phyloP scores from a whole-genome alignment of 2,329 filamentous ascomycete species.

The Triangularia verruculosa region DNA sequence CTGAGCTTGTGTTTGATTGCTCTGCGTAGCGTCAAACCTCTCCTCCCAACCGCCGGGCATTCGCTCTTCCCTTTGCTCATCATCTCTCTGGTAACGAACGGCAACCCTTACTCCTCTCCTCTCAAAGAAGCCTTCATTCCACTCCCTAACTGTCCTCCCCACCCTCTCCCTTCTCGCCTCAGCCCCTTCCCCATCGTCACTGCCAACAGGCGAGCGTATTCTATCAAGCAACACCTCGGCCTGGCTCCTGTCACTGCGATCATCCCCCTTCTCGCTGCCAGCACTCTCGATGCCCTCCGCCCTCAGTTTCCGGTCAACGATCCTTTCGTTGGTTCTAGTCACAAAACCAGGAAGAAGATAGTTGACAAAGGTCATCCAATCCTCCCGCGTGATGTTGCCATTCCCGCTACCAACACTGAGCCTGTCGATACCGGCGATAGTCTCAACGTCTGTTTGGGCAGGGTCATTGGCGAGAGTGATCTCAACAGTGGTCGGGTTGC shows the following conservation, averaged over 20 bases:
- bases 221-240: background rate
- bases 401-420: conserved; percentile 36
- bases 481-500: background rate
- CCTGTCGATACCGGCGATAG: conserved; percentile 39
- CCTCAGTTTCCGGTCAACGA: conserved; percentile 49
- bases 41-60: conserved; percentile 36
- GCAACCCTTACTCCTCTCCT: conserved; percentile 35
- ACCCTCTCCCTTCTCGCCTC: conserved; percentile 34
- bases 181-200: background rate
- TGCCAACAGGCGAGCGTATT: background rate
- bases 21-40: conserved; percentile 27
- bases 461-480: background rate
- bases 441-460: conserved; percentile 37
- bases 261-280: conserved; percentile 8
- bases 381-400: conserved; percentile 34
- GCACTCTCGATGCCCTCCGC: conserved; percentile 35
- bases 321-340: conserved; percentile 42
- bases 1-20: background rate
- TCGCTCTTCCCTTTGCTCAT: conserved; percentile 12
- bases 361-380: conserved; percentile 60
- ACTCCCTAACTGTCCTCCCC: conserved; percentile 44
- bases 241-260: conserved; percentile 1
- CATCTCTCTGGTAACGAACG: background rate
- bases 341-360: conserved; percentile 51
- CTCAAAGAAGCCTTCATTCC: conserved; percentile 56